Percentiles rank a stretch among this genome's conserved stretches.
These are phyloP conservation scores for Lepidium africanum DNA, from an alignment of 345 rosid genomes.

Conservation along the genomic window DNA sequence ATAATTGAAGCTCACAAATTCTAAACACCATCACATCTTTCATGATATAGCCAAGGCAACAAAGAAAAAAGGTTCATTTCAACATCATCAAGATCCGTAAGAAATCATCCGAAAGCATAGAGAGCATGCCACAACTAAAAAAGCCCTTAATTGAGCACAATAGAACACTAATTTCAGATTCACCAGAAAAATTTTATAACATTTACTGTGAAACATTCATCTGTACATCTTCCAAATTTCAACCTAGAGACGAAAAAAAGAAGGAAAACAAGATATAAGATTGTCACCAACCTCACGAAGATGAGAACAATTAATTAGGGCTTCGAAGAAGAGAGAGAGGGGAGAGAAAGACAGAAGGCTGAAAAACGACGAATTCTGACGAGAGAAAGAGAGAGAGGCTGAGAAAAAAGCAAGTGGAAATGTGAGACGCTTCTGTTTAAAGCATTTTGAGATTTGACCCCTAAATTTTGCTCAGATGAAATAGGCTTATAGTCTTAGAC, in stretches of 20 bases:
- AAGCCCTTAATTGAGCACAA: not conserved
- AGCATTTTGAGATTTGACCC: constrained; percentile 13
- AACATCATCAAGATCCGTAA: constrained; percentile 4
- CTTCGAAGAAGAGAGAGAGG: not conserved
- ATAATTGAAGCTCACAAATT: not conserved
- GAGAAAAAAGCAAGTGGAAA: not conserved
- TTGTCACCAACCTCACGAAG: constrained; percentile 7
- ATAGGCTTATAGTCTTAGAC: not conserved
- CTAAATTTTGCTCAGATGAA: not conserved
- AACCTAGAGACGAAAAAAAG: not conserved
- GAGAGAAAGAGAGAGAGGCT: not conserved
- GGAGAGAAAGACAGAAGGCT: not conserved
- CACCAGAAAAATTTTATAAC: not conserved
- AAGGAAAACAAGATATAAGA: not conserved
- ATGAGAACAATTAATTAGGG: not conserved
- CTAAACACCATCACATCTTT: constrained; percentile 8
- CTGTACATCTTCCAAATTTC: not conserved
- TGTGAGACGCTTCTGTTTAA: not conserved
- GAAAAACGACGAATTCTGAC: not conserved
- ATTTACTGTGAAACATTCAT: not conserved
- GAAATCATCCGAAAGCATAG: not conserved
- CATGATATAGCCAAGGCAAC: not conserved
- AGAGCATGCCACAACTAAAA: not conserved
- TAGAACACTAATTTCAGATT: not conserved
- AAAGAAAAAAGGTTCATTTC: not conserved